Evolutionary conservation across 2,329 filamentous ascomycete genomes (phyloP).

Genomic region (Fusarium neocosmosporiellum): DNA sequence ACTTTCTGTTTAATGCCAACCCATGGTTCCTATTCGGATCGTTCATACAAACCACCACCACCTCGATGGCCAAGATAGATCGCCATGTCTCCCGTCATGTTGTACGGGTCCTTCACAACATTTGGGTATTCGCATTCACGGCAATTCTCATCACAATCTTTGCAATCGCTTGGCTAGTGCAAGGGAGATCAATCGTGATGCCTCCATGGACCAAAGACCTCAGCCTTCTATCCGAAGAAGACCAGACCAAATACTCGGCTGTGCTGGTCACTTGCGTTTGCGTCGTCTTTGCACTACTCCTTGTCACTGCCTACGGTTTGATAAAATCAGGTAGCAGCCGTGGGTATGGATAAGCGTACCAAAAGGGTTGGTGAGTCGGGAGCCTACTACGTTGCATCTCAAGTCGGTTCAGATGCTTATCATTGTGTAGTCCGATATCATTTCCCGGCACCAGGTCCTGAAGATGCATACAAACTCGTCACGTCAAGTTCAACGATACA

Average conservation of each 20-base stretch:
- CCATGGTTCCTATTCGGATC: not conserved
- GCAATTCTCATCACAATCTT: constrained; percentile 18
- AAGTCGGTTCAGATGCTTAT: not conserved
- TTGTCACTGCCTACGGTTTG: not conserved
- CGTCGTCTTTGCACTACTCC: constrained; percentile 1
- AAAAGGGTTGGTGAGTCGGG: not conserved
- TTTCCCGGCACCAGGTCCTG: not conserved
- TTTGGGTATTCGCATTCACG: constrained; percentile 11
- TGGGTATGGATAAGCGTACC: not conserved
- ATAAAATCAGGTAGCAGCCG: not conserved
- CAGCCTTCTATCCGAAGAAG: constrained; percentile 13
- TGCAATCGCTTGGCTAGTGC: constrained; percentile 5
- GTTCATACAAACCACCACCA: not conserved
- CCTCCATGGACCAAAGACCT: constrained; percentile 29
- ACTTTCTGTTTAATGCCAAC: not conserved
- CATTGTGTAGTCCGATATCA: not conserved
- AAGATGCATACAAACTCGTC: not conserved
- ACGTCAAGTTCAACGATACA: not conserved
- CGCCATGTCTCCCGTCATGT: not conserved
- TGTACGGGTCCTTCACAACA: not conserved
- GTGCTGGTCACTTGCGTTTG: constrained; percentile 9
- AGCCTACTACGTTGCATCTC: not conserved
- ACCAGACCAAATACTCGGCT: constrained; percentile 11
- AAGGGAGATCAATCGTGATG: constrained; percentile 4
- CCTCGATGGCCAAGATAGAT: not conserved